These are phyloP conservation scores for Suillus tomentosus DNA, from an alignment of 768 basidiomycete species.

Conservation along the genomic window DNA sequence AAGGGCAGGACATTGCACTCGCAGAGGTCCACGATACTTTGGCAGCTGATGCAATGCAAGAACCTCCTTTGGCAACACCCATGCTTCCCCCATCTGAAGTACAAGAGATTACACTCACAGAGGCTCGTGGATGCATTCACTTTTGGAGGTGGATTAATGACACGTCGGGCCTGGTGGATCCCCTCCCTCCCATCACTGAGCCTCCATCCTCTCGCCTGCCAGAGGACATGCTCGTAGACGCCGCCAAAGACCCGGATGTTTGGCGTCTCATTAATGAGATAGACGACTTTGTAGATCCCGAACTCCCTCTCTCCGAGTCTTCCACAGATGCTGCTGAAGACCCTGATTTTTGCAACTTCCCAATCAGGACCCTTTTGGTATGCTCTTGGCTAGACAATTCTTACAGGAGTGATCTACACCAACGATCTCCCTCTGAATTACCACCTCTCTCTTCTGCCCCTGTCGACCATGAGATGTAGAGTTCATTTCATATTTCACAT, in stretches of 20 bases:
- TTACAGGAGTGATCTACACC: background rate
- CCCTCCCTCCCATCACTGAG: background rate
- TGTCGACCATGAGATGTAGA: background rate
- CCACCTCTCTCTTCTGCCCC: background rate
- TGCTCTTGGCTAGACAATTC: background rate
- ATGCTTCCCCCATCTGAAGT: background rate
- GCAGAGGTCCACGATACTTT: too few relatives aligned
- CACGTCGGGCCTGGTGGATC: background rate
- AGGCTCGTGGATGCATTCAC: background rate
- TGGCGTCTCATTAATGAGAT: background rate
- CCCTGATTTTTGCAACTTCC: background rate
- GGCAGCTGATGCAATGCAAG: background rate
- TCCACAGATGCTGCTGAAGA: background rate
- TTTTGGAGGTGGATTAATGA: background rate
- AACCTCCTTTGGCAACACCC: background rate
- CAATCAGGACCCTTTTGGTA: background rate
- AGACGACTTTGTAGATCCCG: background rate
- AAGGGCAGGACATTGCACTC: background rate
- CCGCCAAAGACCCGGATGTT: background rate
- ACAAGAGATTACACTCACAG: background rate
- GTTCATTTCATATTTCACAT: background rate
- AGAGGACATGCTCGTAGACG: background rate
- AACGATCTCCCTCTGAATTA: background rate
- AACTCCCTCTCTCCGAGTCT: background rate
- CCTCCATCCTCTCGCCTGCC: background rate